Percentiles rank a stretch among this genome's conserved stretches.
These are phyloP conservation scores for Hirschfeldia incana DNA, from an alignment of 345 rosid genomes.

Conservation along the genomic window DNA sequence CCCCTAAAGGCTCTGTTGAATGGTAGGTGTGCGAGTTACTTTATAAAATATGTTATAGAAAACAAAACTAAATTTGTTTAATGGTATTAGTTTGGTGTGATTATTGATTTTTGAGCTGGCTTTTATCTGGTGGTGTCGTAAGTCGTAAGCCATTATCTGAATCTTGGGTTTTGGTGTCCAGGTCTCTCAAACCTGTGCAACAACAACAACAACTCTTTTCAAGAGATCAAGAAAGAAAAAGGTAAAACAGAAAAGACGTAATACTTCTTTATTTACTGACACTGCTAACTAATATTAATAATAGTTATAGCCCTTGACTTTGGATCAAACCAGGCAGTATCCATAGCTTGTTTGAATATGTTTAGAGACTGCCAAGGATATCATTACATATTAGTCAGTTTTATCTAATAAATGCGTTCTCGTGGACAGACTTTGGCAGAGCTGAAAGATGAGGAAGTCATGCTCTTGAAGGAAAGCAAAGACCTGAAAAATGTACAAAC, in stretches of 20 bases:
- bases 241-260: slow-evolving; percentile 36
- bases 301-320: slow-evolving; percentile 38
- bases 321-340: slow-evolving; percentile 23
- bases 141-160: slow-evolving; percentile 24
- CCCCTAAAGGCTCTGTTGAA: background rate
- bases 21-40: background rate
- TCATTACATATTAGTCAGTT: background rate
- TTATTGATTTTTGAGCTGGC: slow-evolving; percentile 9
- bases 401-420: slow-evolving; percentile 41
- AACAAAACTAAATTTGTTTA: background rate
- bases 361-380: background rate
- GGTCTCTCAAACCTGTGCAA: slow-evolving; percentile 41
- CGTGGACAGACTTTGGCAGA: slow-evolving; percentile 68
- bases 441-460: slow-evolving; percentile 65
- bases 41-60: background rate
- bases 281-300: background rate
- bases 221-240: slow-evolving; percentile 76
- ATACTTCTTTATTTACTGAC: background rate
- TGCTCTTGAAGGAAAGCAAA: slow-evolving; percentile 60
- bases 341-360: slow-evolving; percentile 45
- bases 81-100: background rate
- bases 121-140: slow-evolving; percentile 27
- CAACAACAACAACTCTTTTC: slow-evolving; percentile 36
- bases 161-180: slow-evolving; percentile 24
- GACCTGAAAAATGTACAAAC: slow-evolving; percentile 53